Base-by-base conservation (phyloP, 768 basidiomycete genomes). In the Tricholoma saponaceum region DNA sequence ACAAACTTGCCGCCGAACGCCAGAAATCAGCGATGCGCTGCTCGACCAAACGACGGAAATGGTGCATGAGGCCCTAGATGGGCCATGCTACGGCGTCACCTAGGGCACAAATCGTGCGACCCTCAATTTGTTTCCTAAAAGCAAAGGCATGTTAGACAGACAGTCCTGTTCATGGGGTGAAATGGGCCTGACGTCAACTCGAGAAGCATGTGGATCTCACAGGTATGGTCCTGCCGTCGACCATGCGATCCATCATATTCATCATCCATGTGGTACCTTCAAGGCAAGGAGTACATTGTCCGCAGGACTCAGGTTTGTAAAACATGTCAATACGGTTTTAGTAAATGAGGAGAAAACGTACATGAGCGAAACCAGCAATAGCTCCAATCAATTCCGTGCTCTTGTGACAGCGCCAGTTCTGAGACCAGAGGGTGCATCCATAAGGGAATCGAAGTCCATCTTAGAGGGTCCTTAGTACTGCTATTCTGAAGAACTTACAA, bases 11-110 rank as follows among this genome's bases (percentile, higher is more conserved):
- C 95, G 53, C 96, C 95, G 64, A 97, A 96, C 55, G 92, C 79
- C 52, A 97, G 82, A 86, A 98, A 16, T 82, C 77, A 3, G 83
- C 83, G 59, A 98, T 92, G 54, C 95, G 90, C 53, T 80, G 77
- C 74, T 98, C 96, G 39, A 98, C 94, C 67, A 95, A 87, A 2
- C 95, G 96, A 62, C 95, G 86, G 89, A 97, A 98, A 74, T 97
- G 92, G 58, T 92, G 87, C 90, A 98, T 94, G 59, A 98, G 84
- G 52, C 95, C 96, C 70, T 98, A 95, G 60, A 98, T 95, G 6
- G 95, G 96, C 96, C 96, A 98, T 4, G 96, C 96, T 16, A 95
- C 95, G 9, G 96, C 96, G 60, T 98, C 96, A 9, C 96, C 96
- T 26, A 97, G 80, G 8, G 96, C 96, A 61, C 96, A 98, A 65